Conservation (phyloP, 805 yeast genomes). For the Ogataea populi-albae region DNA sequence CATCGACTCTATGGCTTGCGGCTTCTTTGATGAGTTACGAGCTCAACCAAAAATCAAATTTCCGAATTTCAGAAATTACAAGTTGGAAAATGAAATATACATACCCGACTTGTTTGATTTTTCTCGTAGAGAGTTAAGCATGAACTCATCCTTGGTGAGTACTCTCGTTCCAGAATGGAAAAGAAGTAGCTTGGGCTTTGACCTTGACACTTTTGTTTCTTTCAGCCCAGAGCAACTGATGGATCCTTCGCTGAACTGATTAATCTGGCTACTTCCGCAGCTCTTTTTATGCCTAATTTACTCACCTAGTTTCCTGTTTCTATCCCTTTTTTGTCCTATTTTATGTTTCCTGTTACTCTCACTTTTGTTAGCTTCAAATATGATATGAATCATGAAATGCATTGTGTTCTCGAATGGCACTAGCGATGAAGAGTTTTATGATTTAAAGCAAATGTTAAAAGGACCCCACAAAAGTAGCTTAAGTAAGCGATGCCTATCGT, state of each 20-base stretch:
- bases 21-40: conserved; percentile 55
- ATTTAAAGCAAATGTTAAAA: conserved; percentile 2
- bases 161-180: conserved; percentile 44
- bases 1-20: conserved; percentile 47
- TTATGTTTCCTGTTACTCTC: neutral
- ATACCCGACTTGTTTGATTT: conserved; percentile 54
- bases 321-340: neutral
- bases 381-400: conserved; percentile 4
- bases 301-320: neutral
- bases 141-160: conserved; percentile 38
- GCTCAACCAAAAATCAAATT: conserved; percentile 21
- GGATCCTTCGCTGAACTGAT: conserved; percentile 25
- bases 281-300: neutral
- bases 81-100: conserved; percentile 32
- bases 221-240: conserved; percentile 35
- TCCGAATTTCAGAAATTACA: conserved; percentile 40
- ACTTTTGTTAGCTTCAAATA: neutral
- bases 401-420: neutral
- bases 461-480: too few species aligned
- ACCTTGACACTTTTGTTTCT: conserved; percentile 40
- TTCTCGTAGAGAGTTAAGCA: conserved; percentile 48
- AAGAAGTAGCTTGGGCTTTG: conserved; percentile 19
- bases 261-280: neutral
- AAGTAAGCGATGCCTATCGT: too few species aligned
- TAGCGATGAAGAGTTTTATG: neutral